Evolutionary conservation across 2,329 filamentous ascomycete species (phyloP).

Genomic region (Ceratocystis destructans): DNA sequence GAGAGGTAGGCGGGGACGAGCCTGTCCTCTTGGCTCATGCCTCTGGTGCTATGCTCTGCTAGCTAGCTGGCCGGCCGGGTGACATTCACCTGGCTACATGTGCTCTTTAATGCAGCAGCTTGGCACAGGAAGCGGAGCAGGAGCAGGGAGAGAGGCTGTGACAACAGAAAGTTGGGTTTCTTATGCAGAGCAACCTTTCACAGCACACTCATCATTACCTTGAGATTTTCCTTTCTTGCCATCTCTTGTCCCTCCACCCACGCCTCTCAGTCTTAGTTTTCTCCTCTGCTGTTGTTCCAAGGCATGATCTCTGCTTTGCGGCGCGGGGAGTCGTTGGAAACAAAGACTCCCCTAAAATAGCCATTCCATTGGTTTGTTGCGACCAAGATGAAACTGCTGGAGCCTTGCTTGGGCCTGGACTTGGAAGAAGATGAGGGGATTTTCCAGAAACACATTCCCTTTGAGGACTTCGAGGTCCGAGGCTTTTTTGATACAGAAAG

Average conservation of each 20-base stretch:
- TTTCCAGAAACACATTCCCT: background rate
- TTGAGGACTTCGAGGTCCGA: background rate
- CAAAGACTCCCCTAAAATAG: background rate
- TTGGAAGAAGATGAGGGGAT: background rate
- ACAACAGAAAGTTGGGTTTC: background rate
- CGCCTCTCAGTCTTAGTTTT: background rate
- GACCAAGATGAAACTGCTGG: slow-evolving; percentile 7
- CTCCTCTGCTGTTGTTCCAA: background rate
- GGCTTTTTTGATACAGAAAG: background rate
- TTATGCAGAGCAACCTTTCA: background rate
- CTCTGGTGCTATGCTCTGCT: background rate
- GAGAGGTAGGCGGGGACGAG: background rate
- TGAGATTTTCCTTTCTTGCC: background rate
- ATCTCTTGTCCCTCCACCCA: background rate
- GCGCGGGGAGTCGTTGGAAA: background rate
- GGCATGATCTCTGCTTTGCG: background rate
- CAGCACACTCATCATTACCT: background rate
- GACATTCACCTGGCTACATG: background rate
- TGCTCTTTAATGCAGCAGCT: background rate
- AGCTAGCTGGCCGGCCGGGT: background rate
- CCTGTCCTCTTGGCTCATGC: background rate
- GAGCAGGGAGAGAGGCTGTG: background rate
- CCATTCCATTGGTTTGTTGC: background rate
- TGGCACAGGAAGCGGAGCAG: background rate
- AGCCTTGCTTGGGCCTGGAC: background rate